phyloP scores from a whole-genome alignment of 1,284 basidiomycete genomes.

The Sphagnurus paluster region DNA sequence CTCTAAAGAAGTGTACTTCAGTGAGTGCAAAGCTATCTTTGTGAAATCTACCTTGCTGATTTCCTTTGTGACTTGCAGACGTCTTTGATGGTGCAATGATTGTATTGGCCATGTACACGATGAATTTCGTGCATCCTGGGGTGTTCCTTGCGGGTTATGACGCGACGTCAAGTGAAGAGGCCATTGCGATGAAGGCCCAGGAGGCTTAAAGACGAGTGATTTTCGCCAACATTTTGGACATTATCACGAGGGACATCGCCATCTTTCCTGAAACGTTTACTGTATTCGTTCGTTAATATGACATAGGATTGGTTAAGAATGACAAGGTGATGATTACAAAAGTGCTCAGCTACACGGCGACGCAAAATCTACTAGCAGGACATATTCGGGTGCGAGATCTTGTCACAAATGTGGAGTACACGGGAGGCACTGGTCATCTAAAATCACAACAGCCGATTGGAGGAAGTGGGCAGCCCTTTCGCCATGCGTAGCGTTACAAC shows the following conservation, averaged over 20 bases:
- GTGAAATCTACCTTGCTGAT: background rate
- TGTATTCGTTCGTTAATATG: no score
- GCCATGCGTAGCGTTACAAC: constrained; percentile 52
- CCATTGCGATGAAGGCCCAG: no score
- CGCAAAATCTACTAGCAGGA: background rate
- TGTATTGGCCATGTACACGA: constrained; percentile 50
- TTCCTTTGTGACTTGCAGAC: constrained; percentile 30
- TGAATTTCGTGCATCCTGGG: constrained; percentile 60
- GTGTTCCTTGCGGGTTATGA: no score
- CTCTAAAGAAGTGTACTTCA: constrained; percentile 54
- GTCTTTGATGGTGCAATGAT: constrained; percentile 65
- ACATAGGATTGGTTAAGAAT: no score
- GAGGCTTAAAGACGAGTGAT: no score
- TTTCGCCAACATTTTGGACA: no score
- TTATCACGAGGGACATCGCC: no score
- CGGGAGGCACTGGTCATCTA: background rate
- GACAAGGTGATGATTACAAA: no score
- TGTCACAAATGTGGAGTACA: background rate
- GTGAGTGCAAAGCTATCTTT: constrained; percentile 29
- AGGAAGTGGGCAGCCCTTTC: constrained; percentile 33
- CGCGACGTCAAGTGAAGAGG: no score
- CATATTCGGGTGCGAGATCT: background rate
- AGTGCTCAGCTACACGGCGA: no score
- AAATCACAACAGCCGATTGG: constrained; percentile 42
- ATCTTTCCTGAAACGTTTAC: no score